Evolutionary conservation across 441 rosid genomes (phyloP), one percentile per base, ranked within the genome.

Genomic region (Rhodomyrtus psidioides): DNA sequence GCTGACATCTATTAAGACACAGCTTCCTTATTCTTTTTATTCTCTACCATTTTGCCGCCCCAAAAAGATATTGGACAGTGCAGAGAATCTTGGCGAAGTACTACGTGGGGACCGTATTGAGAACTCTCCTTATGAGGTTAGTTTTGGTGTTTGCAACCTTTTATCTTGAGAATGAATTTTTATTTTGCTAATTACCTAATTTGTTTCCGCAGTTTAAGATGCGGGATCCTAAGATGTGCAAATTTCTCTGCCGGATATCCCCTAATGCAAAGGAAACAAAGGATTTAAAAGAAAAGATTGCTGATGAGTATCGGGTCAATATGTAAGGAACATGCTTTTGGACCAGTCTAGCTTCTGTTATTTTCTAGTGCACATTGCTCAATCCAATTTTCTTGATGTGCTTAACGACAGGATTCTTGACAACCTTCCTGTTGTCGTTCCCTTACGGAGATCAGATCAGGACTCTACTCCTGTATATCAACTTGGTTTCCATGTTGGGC

Each of bases 1-100:
- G 60, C 86, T 94, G 91, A 93, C 91, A 10, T 94, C 96, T 57
- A 91, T 90, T 28, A 94, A 92, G 91, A 94, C 96, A 5, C 94
- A 93, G 89, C 95, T 94, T 88, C 96, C 96, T 10, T 94, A 93
- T 85, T 89, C 94, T 15, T 94, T 88, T 83, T 94, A 94, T 81
- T 91, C 95, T 2, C 92, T 94, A 79, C 95, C 93, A 12, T 90
- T 87, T 51, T 92, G 94, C 44, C 83, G 58, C 30, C 96, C 96
- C 21, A 85, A 88, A 75, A 91, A 91, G 88, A 94, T 94, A 10
- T 81, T 93, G 16, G 96, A 93, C 88, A 94, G 93, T 87, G 89
- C 96, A 49, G 96, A 94, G 90, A 94, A 94, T 89, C 96, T 94
- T 81, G 94, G 96, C 17, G 95, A 94, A 90, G 96, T 94, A n/a